Evolutionary conservation across 176 grass and related monocot genomes (phyloP).

Genomic region (Hordeum vulgare): MorexV3_pseudomolecules_assembly NC_058521.1:443589908-443590407

Average conservation of each 20-base stretch:
- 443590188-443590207: constrained; percentile 93
- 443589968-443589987: constrained; percentile 61
- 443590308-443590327: constrained; percentile 45
- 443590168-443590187: constrained; percentile 79
- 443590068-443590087: constrained; percentile 91
- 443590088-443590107: constrained; percentile 77
- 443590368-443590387: constrained; percentile 87
- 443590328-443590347: constrained; percentile 82
- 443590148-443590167: constrained; percentile 37
- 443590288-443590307: constrained; percentile 19
- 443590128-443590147: constrained; percentile 70
- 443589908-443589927: constrained; percentile 74
- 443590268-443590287: constrained; percentile 33
- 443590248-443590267: constrained; percentile 48
- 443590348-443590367: constrained; percentile 90
- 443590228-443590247: constrained; percentile 80
- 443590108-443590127: constrained; percentile 66
- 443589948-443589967: constrained; percentile 74
- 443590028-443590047: constrained; percentile 88
- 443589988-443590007: constrained; percentile 60
- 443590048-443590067: constrained; percentile 88
- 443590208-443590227: constrained; percentile 78
- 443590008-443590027: constrained; percentile 63
- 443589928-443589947: constrained; percentile 87
- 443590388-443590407: constrained; percentile 83